These are phyloP conservation scores for Neofusicoccum ribis DNA, from an alignment of 2,329 filamentous ascomycete species.

Conservation along the genomic window DNA sequence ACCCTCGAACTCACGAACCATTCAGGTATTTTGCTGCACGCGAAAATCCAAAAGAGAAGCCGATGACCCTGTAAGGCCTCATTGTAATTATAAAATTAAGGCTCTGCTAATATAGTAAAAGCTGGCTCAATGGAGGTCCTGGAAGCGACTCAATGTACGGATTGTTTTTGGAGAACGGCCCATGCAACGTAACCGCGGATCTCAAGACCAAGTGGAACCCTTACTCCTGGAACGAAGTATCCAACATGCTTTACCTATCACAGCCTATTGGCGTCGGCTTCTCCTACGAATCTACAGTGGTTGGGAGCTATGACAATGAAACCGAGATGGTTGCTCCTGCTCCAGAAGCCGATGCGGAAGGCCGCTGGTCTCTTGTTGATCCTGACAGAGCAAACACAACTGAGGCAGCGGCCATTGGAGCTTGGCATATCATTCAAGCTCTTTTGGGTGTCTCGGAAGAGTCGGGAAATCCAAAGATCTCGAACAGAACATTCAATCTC, in stretches of 20 bases:
- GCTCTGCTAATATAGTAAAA: neutral
- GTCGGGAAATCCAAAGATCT: constrained; percentile 45
- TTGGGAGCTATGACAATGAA: neutral
- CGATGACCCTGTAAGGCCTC: neutral
- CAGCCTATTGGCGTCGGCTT: constrained; percentile 44
- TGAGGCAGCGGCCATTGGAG: constrained; percentile 35
- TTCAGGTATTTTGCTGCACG: neutral
- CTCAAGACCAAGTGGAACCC: constrained; percentile 38
- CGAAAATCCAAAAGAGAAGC: neutral
- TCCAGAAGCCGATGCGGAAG: constrained; percentile 29
- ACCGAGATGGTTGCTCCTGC: constrained; percentile 42
- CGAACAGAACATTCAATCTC: constrained; percentile 47
- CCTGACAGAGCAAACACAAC: constrained; percentile 30
- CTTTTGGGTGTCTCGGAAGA: constrained; percentile 44
- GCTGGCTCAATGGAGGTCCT: constrained; percentile 35
- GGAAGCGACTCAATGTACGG: constrained; percentile 47
- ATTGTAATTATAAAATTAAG: too few relatives aligned
- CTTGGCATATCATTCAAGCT: constrained; percentile 39
- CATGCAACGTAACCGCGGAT: constrained; percentile 46
- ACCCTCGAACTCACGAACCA: neutral
- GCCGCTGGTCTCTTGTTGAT: neutral
- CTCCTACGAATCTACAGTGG: constrained; percentile 34
- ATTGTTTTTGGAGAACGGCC: constrained; percentile 39
- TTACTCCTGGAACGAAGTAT: constrained; percentile 41
- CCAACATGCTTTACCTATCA: constrained; percentile 41